phyloP scores from a whole-genome alignment of 495 filamentous ascomycete genomes.

The Geoglossum glabrum region DNA sequence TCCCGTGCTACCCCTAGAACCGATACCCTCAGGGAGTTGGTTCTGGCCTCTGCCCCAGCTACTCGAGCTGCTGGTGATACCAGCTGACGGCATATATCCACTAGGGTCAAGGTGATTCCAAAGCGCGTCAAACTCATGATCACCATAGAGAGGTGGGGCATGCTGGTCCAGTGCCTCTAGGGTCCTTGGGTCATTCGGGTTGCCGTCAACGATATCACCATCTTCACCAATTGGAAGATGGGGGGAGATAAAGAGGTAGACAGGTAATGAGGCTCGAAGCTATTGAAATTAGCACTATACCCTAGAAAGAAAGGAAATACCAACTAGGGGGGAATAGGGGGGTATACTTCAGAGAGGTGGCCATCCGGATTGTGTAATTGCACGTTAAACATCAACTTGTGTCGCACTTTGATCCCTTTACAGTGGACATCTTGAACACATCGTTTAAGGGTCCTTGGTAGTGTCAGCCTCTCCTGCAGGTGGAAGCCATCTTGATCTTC shows the following conservation, averaged over 20 bases:
- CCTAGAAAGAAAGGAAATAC: background rate
- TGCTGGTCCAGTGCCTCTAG: conserved; percentile 21
- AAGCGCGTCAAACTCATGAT: conserved; percentile 70
- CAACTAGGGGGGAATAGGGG: background rate
- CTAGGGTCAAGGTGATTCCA: conserved; percentile 66
- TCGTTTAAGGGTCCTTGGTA: conserved; percentile 55
- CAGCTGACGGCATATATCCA: conserved; percentile 54
- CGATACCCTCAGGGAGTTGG: conserved; percentile 61
- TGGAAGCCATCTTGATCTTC: conserved; percentile 57
- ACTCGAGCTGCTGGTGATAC: conserved; percentile 42
- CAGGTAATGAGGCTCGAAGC: conserved; percentile 67
- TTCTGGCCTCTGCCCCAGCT: conserved; percentile 56
- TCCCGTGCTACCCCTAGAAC: conserved; percentile 37
- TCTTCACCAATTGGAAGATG: conserved; percentile 69
- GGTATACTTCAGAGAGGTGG: conserved; percentile 59
- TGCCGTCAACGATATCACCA: conserved; percentile 38
- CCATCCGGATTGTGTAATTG: conserved; percentile 85
- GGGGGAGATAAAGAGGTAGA: conserved; percentile 86
- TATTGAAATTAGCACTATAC: conserved; percentile 11
- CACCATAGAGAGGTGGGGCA: conserved; percentile 73
- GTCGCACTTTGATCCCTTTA: conserved; percentile 65
- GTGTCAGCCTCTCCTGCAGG: conserved; percentile 41
- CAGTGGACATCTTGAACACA: conserved; percentile 78
- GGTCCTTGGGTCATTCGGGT: conserved; percentile 24
- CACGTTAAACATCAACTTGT: conserved; percentile 71